Conservation (phyloP, 106 monocot genomes). For the Allium fistulosum region DNA sequence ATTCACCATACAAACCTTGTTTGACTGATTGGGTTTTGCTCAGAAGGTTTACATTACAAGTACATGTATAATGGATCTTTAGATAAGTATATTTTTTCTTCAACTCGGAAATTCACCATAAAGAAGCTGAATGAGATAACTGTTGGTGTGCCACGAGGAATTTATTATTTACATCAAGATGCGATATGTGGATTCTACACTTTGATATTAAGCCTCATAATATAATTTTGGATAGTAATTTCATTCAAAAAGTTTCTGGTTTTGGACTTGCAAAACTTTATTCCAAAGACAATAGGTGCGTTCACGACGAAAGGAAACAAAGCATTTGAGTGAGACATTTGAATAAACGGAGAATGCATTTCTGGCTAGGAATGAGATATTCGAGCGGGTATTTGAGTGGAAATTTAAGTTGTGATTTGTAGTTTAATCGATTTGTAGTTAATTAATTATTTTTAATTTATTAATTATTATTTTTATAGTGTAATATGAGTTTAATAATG, state of each 20-base stretch:
- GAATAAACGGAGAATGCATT: too few relatives aligned
- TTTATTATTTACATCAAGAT: slow-evolving; percentile 11
- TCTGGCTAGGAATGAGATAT: too few relatives aligned
- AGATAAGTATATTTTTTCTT: slow-evolving; percentile 12
- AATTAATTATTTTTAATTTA: too few relatives aligned
- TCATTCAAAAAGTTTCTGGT: slow-evolving; percentile 11
- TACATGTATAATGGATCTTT: slow-evolving; percentile 11
- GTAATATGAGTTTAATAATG: too few relatives aligned
- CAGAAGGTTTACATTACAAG: slow-evolving; percentile 28
- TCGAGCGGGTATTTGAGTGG: too few relatives aligned
- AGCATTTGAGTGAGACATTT: too few relatives aligned
- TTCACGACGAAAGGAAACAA: too few relatives aligned
- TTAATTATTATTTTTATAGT: too few relatives aligned
- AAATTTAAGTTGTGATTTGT: too few relatives aligned
- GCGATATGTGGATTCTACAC: slow-evolving; percentile 10
- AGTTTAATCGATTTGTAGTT: too few relatives aligned
- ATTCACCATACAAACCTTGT: slow-evolving; percentile 46
- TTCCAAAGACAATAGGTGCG: slow-evolving; percentile 2
- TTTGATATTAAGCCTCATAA: slow-evolving; percentile 24
- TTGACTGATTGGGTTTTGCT: slow-evolving; percentile 35
- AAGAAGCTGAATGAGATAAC: slow-evolving; percentile 14
- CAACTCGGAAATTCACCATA: background rate
- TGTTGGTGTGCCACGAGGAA: slow-evolving; percentile 3
- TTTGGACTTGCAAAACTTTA: slow-evolving; percentile 9
- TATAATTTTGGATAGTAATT: slow-evolving; percentile 8